Conservation (phyloP, 2,329 filamentous ascomycete species). For the Orbilia ellipsospora region DNA sequence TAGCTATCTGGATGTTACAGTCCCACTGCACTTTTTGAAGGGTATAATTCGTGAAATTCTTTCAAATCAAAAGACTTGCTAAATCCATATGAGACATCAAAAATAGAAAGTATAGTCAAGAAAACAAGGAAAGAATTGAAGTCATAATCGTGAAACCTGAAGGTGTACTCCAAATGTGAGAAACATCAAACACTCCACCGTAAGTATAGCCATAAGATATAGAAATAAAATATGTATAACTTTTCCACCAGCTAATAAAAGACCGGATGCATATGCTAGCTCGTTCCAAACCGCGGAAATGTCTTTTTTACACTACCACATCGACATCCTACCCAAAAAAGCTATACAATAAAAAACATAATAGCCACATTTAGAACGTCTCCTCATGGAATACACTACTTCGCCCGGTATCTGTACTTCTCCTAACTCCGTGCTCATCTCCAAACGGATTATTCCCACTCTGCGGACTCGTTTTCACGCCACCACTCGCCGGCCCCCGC, state of each 20-base stretch:
- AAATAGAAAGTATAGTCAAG: not conserved
- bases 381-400: slow-evolving; percentile 53
- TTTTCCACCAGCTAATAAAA: slow-evolving; percentile 22
- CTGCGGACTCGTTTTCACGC: slow-evolving; percentile 11
- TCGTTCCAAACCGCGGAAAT: not conserved
- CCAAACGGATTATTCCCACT: slow-evolving; percentile 38
- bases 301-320: not conserved
- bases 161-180: not conserved
- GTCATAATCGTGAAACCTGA: slow-evolving; percentile 4
- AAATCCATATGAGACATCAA: slow-evolving; percentile 27
- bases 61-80: slow-evolving; percentile 24
- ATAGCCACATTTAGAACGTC: slow-evolving; percentile 25
- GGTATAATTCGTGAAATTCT: slow-evolving; percentile 1
- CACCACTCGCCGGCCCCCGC: slow-evolving; percentile 37
- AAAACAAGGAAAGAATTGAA: not conserved
- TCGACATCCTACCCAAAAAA: not conserved
- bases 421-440: slow-evolving; percentile 40
- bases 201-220: not conserved
- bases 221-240: slow-evolving; percentile 1
- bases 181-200: slow-evolving; percentile 1
- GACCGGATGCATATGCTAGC: slow-evolving; percentile 18
- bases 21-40: not conserved
- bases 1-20: no score
- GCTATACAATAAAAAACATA: slow-evolving; percentile 3
- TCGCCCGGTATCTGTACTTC: slow-evolving; percentile 48